phyloP scores from a whole-genome alignment of 305 asterid species.

The Fraxinus angustifolia region DNA sequence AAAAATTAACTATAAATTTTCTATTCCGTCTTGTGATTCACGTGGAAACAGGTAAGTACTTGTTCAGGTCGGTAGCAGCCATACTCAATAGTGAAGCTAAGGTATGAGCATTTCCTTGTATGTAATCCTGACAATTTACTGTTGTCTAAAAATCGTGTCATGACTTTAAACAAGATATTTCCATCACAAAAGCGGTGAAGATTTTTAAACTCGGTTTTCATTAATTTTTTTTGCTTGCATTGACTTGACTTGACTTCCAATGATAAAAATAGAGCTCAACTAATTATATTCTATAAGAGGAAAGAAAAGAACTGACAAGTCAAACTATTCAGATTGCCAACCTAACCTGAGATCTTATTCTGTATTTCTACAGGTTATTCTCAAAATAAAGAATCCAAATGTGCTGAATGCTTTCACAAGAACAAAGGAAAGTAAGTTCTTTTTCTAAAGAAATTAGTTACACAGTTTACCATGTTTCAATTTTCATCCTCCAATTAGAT shows the following conservation, averaged over 20 bases:
- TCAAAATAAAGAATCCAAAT: slow-evolving; percentile 65
- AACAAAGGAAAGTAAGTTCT: slow-evolving; percentile 61
- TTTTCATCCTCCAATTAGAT: slow-evolving; percentile 12
- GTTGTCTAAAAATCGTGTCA: neutral
- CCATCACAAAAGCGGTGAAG: neutral
- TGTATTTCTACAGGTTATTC: slow-evolving; percentile 52
- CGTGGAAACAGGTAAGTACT: slow-evolving; percentile 51
- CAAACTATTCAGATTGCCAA: neutral
- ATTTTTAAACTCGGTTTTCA: neutral
- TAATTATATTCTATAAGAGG: neutral
- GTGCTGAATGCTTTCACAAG: slow-evolving; percentile 58
- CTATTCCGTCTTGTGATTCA: slow-evolving; percentile 1
- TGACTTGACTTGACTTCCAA: neutral
- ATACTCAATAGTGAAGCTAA: slow-evolving; percentile 58
- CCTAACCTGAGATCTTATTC: slow-evolving; percentile 16
- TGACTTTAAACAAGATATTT: neutral
- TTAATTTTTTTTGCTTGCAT: neutral
- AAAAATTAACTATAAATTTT: neutral
- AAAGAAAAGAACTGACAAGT: neutral
- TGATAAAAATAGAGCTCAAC: neutral
- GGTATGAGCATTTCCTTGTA: slow-evolving; percentile 36
- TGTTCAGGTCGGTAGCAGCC: slow-evolving; percentile 54
- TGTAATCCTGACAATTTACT: neutral
- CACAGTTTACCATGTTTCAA: slow-evolving; percentile 5
- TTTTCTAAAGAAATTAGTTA: neutral